These are phyloP conservation scores for Terfezia boudieri DNA, from an alignment of 495 filamentous ascomycete species.

Conservation along the genomic window DNA sequence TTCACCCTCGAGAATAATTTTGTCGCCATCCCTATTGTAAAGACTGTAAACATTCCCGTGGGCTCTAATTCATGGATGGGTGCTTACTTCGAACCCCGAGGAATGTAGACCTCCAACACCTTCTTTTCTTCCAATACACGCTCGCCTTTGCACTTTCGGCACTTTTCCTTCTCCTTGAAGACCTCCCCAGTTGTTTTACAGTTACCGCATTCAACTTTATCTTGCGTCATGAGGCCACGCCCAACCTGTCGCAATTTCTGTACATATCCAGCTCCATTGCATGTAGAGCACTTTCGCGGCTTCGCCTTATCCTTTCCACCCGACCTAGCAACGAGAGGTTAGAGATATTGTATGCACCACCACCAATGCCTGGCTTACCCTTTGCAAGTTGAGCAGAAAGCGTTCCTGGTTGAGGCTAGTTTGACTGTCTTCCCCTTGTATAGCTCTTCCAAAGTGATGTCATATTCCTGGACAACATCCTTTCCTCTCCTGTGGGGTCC, in stretches of 20 bases:
- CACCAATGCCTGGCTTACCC: slow-evolving; percentile 24
- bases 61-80: slow-evolving; percentile 9
- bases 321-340: slow-evolving; percentile 16
- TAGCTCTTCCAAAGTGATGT: slow-evolving; percentile 73
- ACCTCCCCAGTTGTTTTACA: slow-evolving; percentile 65
- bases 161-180: slow-evolving; percentile 85
- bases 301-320: slow-evolving; percentile 86
- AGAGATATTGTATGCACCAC: background rate
- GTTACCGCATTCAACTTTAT: slow-evolving; percentile 45
- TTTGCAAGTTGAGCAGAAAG: slow-evolving; percentile 69
- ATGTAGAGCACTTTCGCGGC: slow-evolving; percentile 61
- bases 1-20: slow-evolving; percentile 77
- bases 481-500: slow-evolving; percentile 43
- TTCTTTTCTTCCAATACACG: slow-evolving; percentile 65
- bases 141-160: slow-evolving; percentile 94
- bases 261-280: slow-evolving; percentile 51
- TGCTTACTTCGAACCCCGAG: slow-evolving; percentile 47
- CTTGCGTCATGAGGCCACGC: slow-evolving; percentile 57
- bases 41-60: slow-evolving; percentile 13
- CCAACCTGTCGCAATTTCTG: slow-evolving; percentile 55
- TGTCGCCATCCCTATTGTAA: slow-evolving; percentile 41
- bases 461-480: slow-evolving; percentile 74
- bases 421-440: slow-evolving; percentile 98
- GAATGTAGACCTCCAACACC: slow-evolving; percentile 87
- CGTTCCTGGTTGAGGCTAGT: slow-evolving; percentile 79